Evolutionary conservation across 805 yeast species (phyloP).

Genomic region (Metschnikowia arizonensis): DNA sequence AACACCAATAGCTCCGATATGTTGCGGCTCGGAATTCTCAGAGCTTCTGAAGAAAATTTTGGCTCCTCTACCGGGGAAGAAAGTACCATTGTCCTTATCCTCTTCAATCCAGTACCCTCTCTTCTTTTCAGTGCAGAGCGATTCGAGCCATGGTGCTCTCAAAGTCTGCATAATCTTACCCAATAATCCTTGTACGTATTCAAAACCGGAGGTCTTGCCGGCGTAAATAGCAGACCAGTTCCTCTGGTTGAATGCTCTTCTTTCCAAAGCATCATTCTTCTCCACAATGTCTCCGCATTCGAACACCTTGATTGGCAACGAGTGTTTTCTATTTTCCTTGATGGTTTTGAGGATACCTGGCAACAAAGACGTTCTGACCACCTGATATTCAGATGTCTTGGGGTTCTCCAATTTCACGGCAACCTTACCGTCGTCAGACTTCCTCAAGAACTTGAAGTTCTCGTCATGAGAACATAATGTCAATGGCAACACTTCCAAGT

Average conservation of each 20-base stretch:
- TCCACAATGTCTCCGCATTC: conserved; percentile 94
- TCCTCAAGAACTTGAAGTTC: conserved; percentile 82
- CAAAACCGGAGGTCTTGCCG: conserved; percentile 95
- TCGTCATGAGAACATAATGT: conserved; percentile 96
- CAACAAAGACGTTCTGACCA: conserved; percentile 88
- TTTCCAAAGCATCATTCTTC: conserved; percentile 74
- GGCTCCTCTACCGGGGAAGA: conserved; percentile 98
- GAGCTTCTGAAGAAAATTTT: conserved; percentile 67
- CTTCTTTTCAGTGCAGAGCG: conserved; percentile 42
- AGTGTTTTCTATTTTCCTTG: conserved; percentile 92
- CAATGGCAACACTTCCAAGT: conserved; percentile 93
- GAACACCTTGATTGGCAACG: conserved; percentile 90
- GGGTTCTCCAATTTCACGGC: conserved; percentile 95
- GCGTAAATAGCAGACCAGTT: conserved; percentile 93
- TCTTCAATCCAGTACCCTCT: conserved; percentile 89
- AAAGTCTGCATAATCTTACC: conserved; percentile 95
- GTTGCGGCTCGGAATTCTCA: conserved; percentile 52
- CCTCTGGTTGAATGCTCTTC: conserved; percentile 88
- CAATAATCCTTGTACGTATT: conserved; percentile 86
- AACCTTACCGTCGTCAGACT: conserved; percentile 62
- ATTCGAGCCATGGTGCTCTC: conserved; percentile 78
- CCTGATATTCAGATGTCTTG: conserved; percentile 94
- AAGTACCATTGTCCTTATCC: conserved; percentile 62
- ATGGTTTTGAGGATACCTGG: conserved; percentile 96
- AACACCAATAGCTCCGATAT: conserved; percentile 86